Evolutionary conservation across 208 protist genomes (phyloP).

Genomic region (Leishmania aethiopica): DNA sequence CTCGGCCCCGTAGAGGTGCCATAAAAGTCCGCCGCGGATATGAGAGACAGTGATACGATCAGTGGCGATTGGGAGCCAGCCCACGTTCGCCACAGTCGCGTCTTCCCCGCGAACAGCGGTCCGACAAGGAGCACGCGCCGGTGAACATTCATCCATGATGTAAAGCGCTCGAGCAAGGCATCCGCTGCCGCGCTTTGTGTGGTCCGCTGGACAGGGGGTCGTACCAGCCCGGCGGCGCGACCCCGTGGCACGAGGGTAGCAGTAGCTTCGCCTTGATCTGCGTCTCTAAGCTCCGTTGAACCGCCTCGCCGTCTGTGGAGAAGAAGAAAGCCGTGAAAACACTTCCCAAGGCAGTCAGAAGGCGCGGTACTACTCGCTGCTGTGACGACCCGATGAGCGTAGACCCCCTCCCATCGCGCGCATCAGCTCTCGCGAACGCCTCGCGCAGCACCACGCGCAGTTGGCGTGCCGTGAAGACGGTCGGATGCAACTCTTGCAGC

Average conservation of each 20-base stretch:
- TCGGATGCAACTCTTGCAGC: slow-evolving; percentile 45
- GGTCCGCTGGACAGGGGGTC: not conserved
- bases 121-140: slow-evolving; percentile 65
- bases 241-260: slow-evolving; percentile 25
- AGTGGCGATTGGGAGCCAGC: slow-evolving; percentile 41
- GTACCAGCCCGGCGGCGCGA: slow-evolving; percentile 4
- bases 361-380: slow-evolving; percentile 17
- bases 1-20: slow-evolving; percentile 42
- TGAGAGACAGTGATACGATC: slow-evolving; percentile 60
- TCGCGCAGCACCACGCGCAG: slow-evolving; percentile 50
- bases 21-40: slow-evolving; percentile 73
- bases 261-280: slow-evolving; percentile 44
- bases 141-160: slow-evolving; percentile 50
- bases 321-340: slow-evolving; percentile 47
- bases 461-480: slow-evolving; percentile 48
- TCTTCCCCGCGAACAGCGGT: slow-evolving; percentile 72
- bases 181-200: not conserved
- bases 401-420: not conserved
- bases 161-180: slow-evolving; percentile 40
- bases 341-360: slow-evolving; percentile 25
- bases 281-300: slow-evolving; percentile 46
- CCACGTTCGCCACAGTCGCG: slow-evolving; percentile 68
- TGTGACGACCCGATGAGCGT: not conserved
- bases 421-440: slow-evolving; percentile 15
- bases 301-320: slow-evolving; percentile 30